These are phyloP conservation scores for Perkinsus chesapeaki DNA, from an alignment of 169 alveolate species.

Conservation along the genomic window DNA sequence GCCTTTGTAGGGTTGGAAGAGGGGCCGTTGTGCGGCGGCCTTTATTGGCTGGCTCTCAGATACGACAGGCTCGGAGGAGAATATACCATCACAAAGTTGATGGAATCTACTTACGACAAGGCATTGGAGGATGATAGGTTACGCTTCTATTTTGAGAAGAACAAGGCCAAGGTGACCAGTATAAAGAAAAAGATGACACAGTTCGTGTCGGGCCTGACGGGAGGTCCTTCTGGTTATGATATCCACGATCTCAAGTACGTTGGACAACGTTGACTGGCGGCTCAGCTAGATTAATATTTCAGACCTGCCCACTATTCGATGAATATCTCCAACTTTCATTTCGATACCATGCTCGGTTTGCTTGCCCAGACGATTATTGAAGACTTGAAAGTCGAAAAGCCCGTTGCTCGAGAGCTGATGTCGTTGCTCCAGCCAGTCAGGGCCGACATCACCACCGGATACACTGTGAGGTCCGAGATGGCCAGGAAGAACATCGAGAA, in stretches of 20 bases:
- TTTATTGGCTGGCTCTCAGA: not conserved
- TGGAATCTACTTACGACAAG: not conserved
- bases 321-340: not conserved
- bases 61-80: not conserved
- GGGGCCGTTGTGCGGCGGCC: too few relatives aligned
- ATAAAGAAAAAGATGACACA: not conserved
- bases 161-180: not conserved
- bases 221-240: not conserved
- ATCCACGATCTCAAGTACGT: not conserved
- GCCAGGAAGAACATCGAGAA: not conserved
- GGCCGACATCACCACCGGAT: not conserved
- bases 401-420: not conserved
- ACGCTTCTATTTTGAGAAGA: not conserved
- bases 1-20: not conserved
- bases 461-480: not conserved
- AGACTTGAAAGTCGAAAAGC: not conserved
- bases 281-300: not conserved
- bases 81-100: not conserved
- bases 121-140: not conserved
- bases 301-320: not conserved
- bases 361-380: not conserved
- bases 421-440: not conserved
- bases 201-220: not conserved
- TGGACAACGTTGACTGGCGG: not conserved
- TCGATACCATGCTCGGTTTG: not conserved